These are phyloP conservation scores for Globisporangium emineosum DNA, from an alignment of 352 stramenopile species.

Conservation along the genomic window DNA sequence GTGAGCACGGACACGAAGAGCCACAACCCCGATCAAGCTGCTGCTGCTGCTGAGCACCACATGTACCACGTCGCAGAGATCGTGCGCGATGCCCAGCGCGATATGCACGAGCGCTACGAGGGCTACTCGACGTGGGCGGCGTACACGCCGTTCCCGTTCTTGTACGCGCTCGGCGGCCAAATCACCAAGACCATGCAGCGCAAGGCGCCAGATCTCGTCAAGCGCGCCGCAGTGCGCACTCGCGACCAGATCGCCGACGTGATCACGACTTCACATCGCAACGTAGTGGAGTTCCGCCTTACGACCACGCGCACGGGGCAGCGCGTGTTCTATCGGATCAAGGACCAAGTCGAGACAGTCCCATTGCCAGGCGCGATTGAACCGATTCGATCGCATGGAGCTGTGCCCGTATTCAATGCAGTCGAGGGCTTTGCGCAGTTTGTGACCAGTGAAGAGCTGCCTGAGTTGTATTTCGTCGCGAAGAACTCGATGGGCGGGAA, in stretches of 20 bases:
- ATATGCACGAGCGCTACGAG: constrained; percentile 75
- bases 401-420: constrained; percentile 60
- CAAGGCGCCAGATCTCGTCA: constrained; percentile 71
- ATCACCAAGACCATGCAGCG: constrained; percentile 75
- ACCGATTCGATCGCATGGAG: constrained; percentile 52
- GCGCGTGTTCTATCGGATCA: constrained; percentile 65
- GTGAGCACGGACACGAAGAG: background rate
- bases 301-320: constrained; percentile 59
- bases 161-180: constrained; percentile 58
- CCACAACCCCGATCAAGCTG: background rate
- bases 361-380: constrained; percentile 44
- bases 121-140: constrained; percentile 38
- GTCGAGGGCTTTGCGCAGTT: constrained; percentile 75
- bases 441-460: constrained; percentile 77
- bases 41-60: background rate
- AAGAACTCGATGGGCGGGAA: constrained; percentile 74
- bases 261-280: constrained; percentile 44
- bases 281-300: constrained; percentile 56
- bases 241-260: constrained; percentile 65
- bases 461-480: constrained; percentile 83
- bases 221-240: constrained; percentile 58
- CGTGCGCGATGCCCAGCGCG: constrained; percentile 70
- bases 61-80: constrained; percentile 88
- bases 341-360: constrained; percentile 47
- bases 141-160: constrained; percentile 81